Base-by-base conservation (phyloP, 2,329 filamentous ascomycete species). In the Diplodia intermedia region DNA sequence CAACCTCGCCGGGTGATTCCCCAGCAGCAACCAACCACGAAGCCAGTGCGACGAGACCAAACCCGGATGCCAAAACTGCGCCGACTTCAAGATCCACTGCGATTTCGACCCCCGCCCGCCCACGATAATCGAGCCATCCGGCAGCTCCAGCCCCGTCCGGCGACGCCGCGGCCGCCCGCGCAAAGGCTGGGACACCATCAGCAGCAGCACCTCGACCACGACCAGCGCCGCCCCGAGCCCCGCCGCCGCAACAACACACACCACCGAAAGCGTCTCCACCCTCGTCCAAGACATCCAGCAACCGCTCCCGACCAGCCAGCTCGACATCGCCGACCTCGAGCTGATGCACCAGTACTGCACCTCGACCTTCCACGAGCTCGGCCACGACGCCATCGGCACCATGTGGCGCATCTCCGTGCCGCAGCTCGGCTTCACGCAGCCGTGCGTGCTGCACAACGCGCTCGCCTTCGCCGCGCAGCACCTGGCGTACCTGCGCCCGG, bases 1-100 rank as follows among this genome's bases (percentile, higher is more conserved):
- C 23, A 26, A 26, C n/a, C 5, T 23, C 49, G 29, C 14, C 33
- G 7, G 33, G 6, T 31, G 1, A 20, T 20, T 36, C 23, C 14
- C 8, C 7, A 40, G 31, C 50, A 33, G 33, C 43, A 9, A 4
- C 47, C 61, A 15, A 67, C 47, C 14, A 4, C n/a, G 7, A 4
- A 6, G 2, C 4, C 12, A 67, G 65, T 67, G 65, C 20, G 65
- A 67, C 11, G 65, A 67, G 11, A 60, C 54, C 3, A 67, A 60
- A 7, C 65, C 65, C 9, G 54, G 47, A 20, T 67, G 65, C 26
- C 33, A 12, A 8, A 61, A 67, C 18, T 67, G 65, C 20, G n/a
- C 33, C 38, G 23, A 57, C 7, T 57, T 60, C 23, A 52, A 40
- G 18, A 23, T 67, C 9, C 54, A 57, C 23, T 67, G 65, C 47